Conservation (phyloP, 2,329 filamentous ascomycete species). For the Fusarium irregulare region DNA sequence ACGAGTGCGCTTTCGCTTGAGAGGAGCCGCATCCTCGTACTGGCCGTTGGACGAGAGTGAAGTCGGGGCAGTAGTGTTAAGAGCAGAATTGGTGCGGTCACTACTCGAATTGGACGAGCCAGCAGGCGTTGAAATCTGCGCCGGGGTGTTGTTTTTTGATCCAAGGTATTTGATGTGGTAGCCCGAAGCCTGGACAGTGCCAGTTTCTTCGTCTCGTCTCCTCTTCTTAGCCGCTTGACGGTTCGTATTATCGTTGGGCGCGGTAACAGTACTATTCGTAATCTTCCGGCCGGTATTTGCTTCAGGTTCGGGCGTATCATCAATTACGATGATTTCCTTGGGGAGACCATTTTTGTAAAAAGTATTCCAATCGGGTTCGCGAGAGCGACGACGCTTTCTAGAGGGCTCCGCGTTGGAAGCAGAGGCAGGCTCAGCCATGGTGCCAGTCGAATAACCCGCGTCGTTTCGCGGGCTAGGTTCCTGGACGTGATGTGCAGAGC, state of each 20-base stretch:
- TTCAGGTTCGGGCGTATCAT: conserved; percentile 74
- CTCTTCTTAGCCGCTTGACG: conserved; percentile 77
- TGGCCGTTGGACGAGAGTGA: conserved; percentile 73
- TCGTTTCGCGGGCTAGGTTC: conserved; percentile 44
- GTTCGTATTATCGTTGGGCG: conserved; percentile 44
- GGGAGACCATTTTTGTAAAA: conserved; percentile 88
- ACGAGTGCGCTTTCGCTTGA: conserved; percentile 90
- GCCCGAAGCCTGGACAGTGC: conserved; percentile 67
- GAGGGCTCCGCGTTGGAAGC: conserved; percentile 49
- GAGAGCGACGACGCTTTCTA: conserved; percentile 67
- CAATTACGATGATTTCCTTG: conserved; percentile 87
- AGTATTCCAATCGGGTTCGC: conserved; percentile 79
- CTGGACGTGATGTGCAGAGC: conserved; percentile 49
- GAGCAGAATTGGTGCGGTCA: conserved; percentile 81
- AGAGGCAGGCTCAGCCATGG: conserved; percentile 45
- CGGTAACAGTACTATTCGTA: conserved; percentile 49
- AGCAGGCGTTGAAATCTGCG: conserved; percentile 72
- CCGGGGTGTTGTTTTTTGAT: conserved; percentile 78
- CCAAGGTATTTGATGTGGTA: conserved; percentile 78
- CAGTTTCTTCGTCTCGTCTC: conserved; percentile 70
- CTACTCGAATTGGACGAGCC: conserved; percentile 83
- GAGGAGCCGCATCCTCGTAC: conserved; percentile 77
- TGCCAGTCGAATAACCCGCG: conserved; percentile 41
- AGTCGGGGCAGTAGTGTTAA: conserved; percentile 89
- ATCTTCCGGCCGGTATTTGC: conserved; percentile 56